Base-by-base conservation (phyloP, 2,329 filamentous ascomycete species). In the Diaporthe eres region DNA sequence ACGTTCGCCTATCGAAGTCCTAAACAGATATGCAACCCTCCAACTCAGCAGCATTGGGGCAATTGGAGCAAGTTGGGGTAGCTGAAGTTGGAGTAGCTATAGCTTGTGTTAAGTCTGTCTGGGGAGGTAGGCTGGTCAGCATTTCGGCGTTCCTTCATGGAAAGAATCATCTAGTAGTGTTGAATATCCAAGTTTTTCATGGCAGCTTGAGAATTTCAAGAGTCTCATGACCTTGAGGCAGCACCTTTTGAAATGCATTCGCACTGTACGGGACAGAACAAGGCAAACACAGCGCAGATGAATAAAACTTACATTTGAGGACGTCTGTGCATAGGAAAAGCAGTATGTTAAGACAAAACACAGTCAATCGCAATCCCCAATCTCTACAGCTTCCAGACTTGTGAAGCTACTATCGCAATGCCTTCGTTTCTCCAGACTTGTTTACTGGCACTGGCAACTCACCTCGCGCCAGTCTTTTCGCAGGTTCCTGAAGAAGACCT, bases 251-350 rank as follows among this genome's bases (percentile, higher is more conserved):
- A 60, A 39, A 60, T 39, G 57, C 19, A 39, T 31, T 60, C 57
- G 57, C 57, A 60, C 57, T 60, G 57, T 60, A 60, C 57, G 31
- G 57, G 19, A 60, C 34, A n/a, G 57, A 60, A 37, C 31, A 60
- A 22, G 51, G 57, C 57, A n/a, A 60, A 37, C 57, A 60, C 57
- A 60, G 57, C 57, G 57, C 57, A 39, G 57, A 39, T 60, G 57
- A 60, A 60, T 60, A 39, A 60, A 60, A 60, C 57, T 60, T 60
- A 60, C 57, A 60, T 37, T 60, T 60, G 57, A 60, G 57, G 57
- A 60, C 57, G 57, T 39, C 34, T 60, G 34, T 60, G 57, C 19
- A 60, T 60, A 60, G 57, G 31, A 60, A n/a, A 60, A 39, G 57
- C 31, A 60, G 57, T 9, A 12, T 39, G 31, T 60, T 12, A n/a